phyloP scores from a whole-genome alignment of 352 stramenopile genomes.

The Phytophthora cactorum region DNA sequence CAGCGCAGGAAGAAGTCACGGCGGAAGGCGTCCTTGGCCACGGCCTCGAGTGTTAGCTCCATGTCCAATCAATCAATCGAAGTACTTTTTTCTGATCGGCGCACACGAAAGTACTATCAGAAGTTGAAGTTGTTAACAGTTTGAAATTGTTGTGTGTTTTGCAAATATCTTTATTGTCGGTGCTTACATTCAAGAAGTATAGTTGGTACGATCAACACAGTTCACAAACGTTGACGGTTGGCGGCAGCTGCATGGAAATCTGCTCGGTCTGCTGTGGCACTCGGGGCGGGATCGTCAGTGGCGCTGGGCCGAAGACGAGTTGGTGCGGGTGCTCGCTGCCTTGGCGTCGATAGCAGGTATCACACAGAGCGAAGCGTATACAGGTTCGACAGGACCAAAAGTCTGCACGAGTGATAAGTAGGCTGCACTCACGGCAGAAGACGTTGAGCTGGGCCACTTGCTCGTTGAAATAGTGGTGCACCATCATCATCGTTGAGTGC shows the following conservation, averaged over 20 bases:
- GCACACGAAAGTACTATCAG: no score
- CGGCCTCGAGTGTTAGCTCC: conserved; percentile 60
- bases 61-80: conserved; percentile 2
- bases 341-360: conserved; percentile 65
- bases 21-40: conserved; percentile 63
- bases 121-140: background rate
- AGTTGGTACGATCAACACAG: conserved; percentile 21
- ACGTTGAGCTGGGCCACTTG: conserved; percentile 70
- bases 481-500: conserved; percentile 91
- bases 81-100: no score
- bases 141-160: background rate
- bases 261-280: background rate
- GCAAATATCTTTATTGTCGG: conserved; percentile 32
- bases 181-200: conserved; percentile 27
- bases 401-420: conserved; percentile 78
- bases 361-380: conserved; percentile 69
- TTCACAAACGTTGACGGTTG: conserved; percentile 33
- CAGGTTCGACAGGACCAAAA: conserved; percentile 71
- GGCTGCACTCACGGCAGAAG: conserved; percentile 78
- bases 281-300: conserved; percentile 13
- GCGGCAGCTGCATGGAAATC: background rate
- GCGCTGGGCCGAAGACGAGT: conserved; percentile 48
- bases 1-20: conserved; percentile 64
- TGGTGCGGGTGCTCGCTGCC: conserved; percentile 54
- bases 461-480: conserved; percentile 90